Evolutionary conservation across 2,329 filamentous ascomycete species (phyloP).

Genomic region (Pestalotiopsis sp.): DNA sequence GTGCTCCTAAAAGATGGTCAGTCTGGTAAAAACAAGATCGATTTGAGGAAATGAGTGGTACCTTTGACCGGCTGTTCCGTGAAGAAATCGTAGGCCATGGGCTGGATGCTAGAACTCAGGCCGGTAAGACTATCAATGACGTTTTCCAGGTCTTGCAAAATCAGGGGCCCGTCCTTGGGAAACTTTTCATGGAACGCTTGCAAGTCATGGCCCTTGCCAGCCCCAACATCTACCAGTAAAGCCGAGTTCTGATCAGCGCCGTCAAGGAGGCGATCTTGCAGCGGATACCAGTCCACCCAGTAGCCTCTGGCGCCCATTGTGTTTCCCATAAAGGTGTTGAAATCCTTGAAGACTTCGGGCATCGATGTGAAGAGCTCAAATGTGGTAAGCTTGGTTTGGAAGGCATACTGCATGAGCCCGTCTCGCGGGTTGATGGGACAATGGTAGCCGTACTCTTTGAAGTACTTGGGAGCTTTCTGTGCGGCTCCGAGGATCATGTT

Average conservation of each 20-base stretch:
- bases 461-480: slow-evolving; percentile 17
- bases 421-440: slow-evolving; percentile 26
- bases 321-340: slow-evolving; percentile 31
- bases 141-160: not conserved
- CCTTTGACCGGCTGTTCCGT: not conserved
- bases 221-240: not conserved
- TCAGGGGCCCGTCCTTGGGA: not conserved
- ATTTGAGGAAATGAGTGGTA: not conserved
- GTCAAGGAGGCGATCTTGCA: slow-evolving; percentile 27
- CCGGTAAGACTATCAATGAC: not conserved
- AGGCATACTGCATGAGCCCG: slow-evolving; percentile 30
- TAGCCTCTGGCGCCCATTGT: slow-evolving; percentile 27
- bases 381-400: slow-evolving; percentile 24
- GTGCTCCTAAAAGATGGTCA: not conserved
- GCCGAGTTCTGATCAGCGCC: slow-evolving; percentile 16
- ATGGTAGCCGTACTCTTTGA: slow-evolving; percentile 25
- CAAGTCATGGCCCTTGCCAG: not conserved
- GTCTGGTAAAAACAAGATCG: rapidly evolving
- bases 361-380: slow-evolving; percentile 25
- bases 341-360: slow-evolving; percentile 24
- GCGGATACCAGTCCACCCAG: slow-evolving; percentile 30
- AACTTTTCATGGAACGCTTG: not conserved
- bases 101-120: not conserved
- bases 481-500: not conserved
- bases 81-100: not conserved